These are phyloP conservation scores for Alternaria infectoria DNA, from an alignment of 2,329 filamentous ascomycete species.

Conservation along the genomic window DNA sequence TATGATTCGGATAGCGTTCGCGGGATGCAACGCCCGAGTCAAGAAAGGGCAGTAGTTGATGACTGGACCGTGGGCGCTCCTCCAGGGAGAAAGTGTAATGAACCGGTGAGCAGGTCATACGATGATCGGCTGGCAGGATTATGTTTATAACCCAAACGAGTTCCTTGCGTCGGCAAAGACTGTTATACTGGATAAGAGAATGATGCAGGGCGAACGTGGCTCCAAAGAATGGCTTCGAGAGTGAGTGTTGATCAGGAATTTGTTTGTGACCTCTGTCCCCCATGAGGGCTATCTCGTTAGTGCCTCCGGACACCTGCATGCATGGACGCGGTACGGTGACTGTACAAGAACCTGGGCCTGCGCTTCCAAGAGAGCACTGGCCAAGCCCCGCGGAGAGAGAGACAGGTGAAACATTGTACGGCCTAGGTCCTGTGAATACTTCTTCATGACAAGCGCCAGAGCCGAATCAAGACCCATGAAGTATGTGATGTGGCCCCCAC, in stretches of 20 bases:
- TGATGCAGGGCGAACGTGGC: constrained; percentile 10
- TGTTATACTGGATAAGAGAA: neutral
- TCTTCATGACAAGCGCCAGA: constrained; percentile 11
- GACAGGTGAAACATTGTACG: constrained; percentile 22
- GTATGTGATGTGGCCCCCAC: neutral
- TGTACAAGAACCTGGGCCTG: constrained; percentile 9
- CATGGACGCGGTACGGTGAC: constrained; percentile 3
- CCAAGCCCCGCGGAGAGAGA: constrained; percentile 5
- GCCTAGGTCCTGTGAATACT: constrained; percentile 1
- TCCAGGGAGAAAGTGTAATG: neutral
- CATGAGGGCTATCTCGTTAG: neutral
- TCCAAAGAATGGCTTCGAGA: constrained; percentile 1
- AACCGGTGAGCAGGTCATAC: constrained; percentile 11
- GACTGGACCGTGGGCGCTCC: constrained; percentile 1
- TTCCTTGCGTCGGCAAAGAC: neutral
- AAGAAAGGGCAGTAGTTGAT: neutral
- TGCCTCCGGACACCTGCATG: constrained; percentile 11
- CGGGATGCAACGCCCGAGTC: neutral
- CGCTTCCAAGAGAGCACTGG: constrained; percentile 3
- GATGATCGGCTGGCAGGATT: constrained; percentile 7
- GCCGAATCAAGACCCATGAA: neutral
- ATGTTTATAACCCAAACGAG: constrained; percentile 26
- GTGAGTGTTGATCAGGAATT: neutral
- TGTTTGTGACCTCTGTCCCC: constrained; percentile 7
- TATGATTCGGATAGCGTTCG: neutral